A percentile compares a stretch with the other conserved stretches of the same genome.
These are phyloP conservation scores for Peziza echinospora DNA, from an alignment of 495 filamentous ascomycete genomes.

Conservation along the genomic window DNA sequence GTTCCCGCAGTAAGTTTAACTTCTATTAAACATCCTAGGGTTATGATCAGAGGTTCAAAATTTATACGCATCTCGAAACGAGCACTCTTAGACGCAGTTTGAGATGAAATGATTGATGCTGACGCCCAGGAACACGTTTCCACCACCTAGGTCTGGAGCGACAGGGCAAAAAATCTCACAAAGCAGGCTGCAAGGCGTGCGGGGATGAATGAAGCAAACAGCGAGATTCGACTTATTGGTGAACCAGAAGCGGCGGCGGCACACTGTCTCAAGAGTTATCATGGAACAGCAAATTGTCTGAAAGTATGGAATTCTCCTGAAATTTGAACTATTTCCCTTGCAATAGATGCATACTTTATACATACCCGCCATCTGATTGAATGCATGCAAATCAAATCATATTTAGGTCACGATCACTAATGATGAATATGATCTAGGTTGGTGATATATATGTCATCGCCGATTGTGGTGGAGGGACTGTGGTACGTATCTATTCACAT, in stretches of 20 bases:
- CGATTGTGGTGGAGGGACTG: constrained; percentile 54
- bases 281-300: constrained; percentile 4
- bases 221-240: constrained; percentile 30
- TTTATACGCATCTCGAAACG: background rate
- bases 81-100: background rate
- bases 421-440: constrained; percentile 11
- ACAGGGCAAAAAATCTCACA: constrained; percentile 28
- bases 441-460: constrained; percentile 52
- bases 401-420: background rate
- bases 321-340: background rate
- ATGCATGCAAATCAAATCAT: no score
- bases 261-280: constrained; percentile 4
- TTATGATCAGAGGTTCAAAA: no score
- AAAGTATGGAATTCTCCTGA: background rate
- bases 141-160: constrained; percentile 25
- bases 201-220: constrained; percentile 28
- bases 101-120: no score
- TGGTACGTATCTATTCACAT: constrained; percentile 15
- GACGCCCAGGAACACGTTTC: background rate
- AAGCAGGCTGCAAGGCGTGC: constrained; percentile 26
- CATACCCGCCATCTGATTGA: no score
- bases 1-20: constrained; percentile 29
- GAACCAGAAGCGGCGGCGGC: constrained; percentile 28
- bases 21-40: no score
- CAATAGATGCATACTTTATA: no score